These are phyloP conservation scores for Aspergillaceae sp. DNA, from an alignment of 2,329 filamentous ascomycete genomes.

Conservation along the genomic window DNA sequence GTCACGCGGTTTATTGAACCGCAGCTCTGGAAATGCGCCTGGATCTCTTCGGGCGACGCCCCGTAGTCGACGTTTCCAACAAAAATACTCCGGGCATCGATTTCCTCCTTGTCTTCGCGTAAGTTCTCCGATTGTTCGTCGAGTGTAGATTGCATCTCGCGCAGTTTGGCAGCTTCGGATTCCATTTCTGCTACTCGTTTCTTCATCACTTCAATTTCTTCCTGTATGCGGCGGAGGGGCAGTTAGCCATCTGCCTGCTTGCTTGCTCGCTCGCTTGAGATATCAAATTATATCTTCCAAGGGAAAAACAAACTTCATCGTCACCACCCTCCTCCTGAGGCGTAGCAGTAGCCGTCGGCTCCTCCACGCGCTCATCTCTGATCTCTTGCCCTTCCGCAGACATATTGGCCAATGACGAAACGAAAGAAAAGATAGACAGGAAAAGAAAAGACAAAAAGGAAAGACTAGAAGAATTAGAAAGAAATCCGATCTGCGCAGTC, in stretches of 20 bases:
- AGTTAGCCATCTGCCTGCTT: too few species aligned
- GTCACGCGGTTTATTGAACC: slow-evolving; percentile 97
- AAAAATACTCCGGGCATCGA: slow-evolving; percentile 92
- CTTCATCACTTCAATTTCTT: slow-evolving; percentile 86
- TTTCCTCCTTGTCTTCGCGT: slow-evolving; percentile 87
- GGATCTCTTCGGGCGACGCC: slow-evolving; percentile 93
- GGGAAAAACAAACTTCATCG: slow-evolving; percentile 34
- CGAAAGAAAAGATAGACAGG: neutral
- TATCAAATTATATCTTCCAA: too few species aligned
- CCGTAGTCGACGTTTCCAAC: slow-evolving; percentile 98
- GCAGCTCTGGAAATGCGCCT: slow-evolving; percentile 95
- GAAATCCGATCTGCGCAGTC: neutral
- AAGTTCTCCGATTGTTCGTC: slow-evolving; percentile 78
- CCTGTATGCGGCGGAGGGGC: slow-evolving; percentile 28
- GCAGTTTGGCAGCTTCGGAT: slow-evolving; percentile 74
- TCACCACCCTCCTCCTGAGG: slow-evolving; percentile 35
- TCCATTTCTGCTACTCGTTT: slow-evolving; percentile 81
- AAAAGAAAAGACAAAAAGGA: neutral
- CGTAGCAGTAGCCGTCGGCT: neutral
- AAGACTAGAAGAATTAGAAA: slow-evolving; percentile 6
- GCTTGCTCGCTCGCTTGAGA: too few species aligned
- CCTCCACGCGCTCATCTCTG: slow-evolving; percentile 30
- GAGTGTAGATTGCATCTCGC: slow-evolving; percentile 77
- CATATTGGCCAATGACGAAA: slow-evolving; percentile 16
- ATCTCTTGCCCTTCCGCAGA: slow-evolving; percentile 29